phyloP scores from a whole-genome alignment of 805 yeast genomes.

The Ogataea populi-albae region DNA sequence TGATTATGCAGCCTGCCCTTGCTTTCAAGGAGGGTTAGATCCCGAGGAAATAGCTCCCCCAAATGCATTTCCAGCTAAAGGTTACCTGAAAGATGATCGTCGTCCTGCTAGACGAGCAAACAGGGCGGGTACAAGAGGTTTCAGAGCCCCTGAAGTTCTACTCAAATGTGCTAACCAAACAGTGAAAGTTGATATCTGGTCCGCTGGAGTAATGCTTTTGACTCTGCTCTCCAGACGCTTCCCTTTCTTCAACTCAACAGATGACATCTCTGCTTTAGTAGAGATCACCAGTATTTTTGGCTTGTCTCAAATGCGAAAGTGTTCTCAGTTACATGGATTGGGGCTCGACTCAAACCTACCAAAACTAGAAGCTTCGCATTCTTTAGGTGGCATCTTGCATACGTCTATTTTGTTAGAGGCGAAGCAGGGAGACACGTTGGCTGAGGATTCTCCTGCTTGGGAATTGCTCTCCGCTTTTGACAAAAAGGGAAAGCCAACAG shows the following conservation, averaged over 20 bases:
- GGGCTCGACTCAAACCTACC: slow-evolving; percentile 70
- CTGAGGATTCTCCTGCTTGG: slow-evolving; percentile 67
- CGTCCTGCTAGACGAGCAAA: slow-evolving; percentile 91
- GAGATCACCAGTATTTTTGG: slow-evolving; percentile 87
- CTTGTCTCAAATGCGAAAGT: slow-evolving; percentile 60
- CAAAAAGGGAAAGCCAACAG: slow-evolving; percentile 37
- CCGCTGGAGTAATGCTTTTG: slow-evolving; percentile 84
- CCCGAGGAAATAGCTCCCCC: slow-evolving; percentile 31
- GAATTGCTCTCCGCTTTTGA: slow-evolving; percentile 56
- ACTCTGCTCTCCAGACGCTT: slow-evolving; percentile 76
- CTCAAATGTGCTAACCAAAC: slow-evolving; percentile 83
- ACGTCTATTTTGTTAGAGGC: slow-evolving; percentile 44
- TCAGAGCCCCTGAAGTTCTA: slow-evolving; percentile 90
- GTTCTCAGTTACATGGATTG: slow-evolving; percentile 84
- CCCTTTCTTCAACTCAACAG: slow-evolving; percentile 92
- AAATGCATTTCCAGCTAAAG: slow-evolving; percentile 43
- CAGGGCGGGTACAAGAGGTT: slow-evolving; percentile 95
- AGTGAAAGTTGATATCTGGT: slow-evolving; percentile 84
- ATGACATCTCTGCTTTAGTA: slow-evolving; percentile 86
- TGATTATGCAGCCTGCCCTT: slow-evolving; percentile 49
- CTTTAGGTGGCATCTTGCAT: slow-evolving; percentile 40
- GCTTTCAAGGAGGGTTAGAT: slow-evolving; percentile 41
- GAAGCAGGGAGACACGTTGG: slow-evolving; percentile 55
- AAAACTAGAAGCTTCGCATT: slow-evolving; percentile 44
- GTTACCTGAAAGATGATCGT: slow-evolving; percentile 83